phyloP scores from a whole-genome alignment of 2,329 filamentous ascomycete species.

The Pseudocercospora musae region DNA sequence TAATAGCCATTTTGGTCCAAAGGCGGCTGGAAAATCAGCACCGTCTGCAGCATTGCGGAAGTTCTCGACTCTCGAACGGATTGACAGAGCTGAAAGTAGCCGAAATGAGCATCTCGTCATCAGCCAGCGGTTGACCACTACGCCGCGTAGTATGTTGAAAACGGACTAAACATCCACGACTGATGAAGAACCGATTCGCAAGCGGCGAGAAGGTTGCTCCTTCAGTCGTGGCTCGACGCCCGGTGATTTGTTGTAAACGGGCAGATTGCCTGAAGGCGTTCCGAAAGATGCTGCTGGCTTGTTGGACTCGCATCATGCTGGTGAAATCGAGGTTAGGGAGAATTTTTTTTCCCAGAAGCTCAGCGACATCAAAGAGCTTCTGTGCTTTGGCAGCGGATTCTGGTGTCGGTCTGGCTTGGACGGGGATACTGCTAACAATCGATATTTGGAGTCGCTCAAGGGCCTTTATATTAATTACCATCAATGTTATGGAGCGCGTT shows the following conservation, averaged over 20 bases:
- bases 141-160: background rate
- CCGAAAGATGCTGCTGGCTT: conserved; percentile 5
- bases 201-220: conserved; percentile 8
- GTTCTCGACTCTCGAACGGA: background rate
- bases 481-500: background rate
- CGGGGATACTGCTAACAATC: background rate
- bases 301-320: background rate
- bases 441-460: background rate
- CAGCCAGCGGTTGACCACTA: background rate
- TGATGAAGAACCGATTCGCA: conserved; percentile 2
- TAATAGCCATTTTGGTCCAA: conserved; percentile 5
- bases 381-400: background rate
- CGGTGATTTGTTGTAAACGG: conserved; percentile 2
- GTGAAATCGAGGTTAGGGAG: conserved; percentile 5
- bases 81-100: conserved; percentile 1
- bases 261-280: conserved; percentile 2
- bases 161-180: conserved; percentile 3
- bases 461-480: background rate
- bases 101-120: background rate
- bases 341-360: conserved; percentile 14
- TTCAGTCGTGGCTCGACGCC: background rate
- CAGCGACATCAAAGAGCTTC: conserved; percentile 3
- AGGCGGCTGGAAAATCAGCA: conserved; percentile 18
- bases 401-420: conserved; percentile 4
- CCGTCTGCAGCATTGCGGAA: background rate